Base-by-base conservation (phyloP, 805 yeast species). In the Nakazawaea holstii region DNA sequence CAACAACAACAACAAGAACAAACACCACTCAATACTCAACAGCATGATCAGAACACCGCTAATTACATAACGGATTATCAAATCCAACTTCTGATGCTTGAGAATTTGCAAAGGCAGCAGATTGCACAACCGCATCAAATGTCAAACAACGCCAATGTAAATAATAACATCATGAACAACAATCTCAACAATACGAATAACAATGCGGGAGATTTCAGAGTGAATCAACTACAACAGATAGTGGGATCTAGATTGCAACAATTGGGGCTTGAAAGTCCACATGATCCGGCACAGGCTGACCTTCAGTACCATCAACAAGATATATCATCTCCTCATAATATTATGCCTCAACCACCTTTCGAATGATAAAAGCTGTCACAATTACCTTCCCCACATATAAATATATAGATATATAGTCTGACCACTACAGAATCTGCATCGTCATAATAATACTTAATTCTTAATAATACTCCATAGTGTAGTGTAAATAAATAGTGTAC, bases 181-280 rank as follows among this genome's bases (percentile, higher is more conserved):
- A 46, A 46, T 29, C 46, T 45, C 13, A 47, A 47, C 32, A 43
- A 46, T 8, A 41, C 49, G 4, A 47, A 47, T 38, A 37, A 37
- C 17, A 36, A 42, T 14, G 31, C 20, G 13, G 50, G 39, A 9
- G 24, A 20, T 20, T 20, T 20, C 24, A 20, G 24, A 20, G 24
- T 20, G 24, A 43, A 48, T 39, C 50, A 48, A 20, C 5, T 43
- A 27, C 46, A 48, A 30, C 35, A 20, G 24, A 20, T 20, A 20
- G 24, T 20, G 5, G 24, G 24, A 20, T 20, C 24, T 5, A 20
- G 24, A 17, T 26, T 15, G 26, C 41, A 17, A 24, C 41, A 38
- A 24, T 26, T 20, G 29, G n/a, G 20, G 11, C 14, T n/a, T 14
- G 13, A 35, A 13, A 14, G 32, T 30, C 32, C 32, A 30, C 32